Evolutionary conservation across 2,329 filamentous ascomycete species (phyloP), one percentile per base, ranked within the genome.

Genomic region (Colletotrichum theobromicola): DNA sequence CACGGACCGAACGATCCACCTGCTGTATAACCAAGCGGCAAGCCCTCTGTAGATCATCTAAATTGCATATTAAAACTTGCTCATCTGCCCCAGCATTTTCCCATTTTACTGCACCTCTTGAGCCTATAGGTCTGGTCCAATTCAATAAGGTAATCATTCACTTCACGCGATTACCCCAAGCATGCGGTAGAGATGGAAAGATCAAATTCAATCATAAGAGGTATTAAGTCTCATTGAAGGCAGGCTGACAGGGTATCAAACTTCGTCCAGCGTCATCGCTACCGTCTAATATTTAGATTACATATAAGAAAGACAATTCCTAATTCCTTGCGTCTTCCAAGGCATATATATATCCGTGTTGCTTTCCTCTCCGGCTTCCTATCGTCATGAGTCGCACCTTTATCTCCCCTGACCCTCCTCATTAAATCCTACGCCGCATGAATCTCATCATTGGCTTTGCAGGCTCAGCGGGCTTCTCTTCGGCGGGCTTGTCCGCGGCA

Each of bases 161-260:
- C n/a, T 24, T 13, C 13, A 24, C 15, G n/a, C 5, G 26, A 24
- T 24, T 13, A 15, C 12, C 3, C 30, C 8, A 32, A 32, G 8
- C 12, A 26, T 26, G 18, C 10, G 21, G 24, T 55, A 7, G 21
- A 8, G 13, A 55, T 55, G 10, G 15, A 24, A 24, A 55, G 24
- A n/a, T n/a, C n/a, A 8, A 55, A 24, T 24, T 55, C n/a, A 32
- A 0, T 57, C 30, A 5, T 42, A 57, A 62, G 55, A 62, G 53
- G 37, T 30, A 62, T 69, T 66, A 74, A 67, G 42, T 61, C n/a
- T 75, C 30, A 75, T 75, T 74, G 30, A 70, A 75, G 28, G 50
- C n/a, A 53, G 46, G 58, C 64, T 74, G 73, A 69, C 64, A 53
- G 70, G 70, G 70, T 74, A 70, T 75, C 64, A 74, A 75, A 75